phyloP scores from a whole-genome alignment of 1,139 yeast genomes.

The Suzukiozyma palmioleophila region DNA sequence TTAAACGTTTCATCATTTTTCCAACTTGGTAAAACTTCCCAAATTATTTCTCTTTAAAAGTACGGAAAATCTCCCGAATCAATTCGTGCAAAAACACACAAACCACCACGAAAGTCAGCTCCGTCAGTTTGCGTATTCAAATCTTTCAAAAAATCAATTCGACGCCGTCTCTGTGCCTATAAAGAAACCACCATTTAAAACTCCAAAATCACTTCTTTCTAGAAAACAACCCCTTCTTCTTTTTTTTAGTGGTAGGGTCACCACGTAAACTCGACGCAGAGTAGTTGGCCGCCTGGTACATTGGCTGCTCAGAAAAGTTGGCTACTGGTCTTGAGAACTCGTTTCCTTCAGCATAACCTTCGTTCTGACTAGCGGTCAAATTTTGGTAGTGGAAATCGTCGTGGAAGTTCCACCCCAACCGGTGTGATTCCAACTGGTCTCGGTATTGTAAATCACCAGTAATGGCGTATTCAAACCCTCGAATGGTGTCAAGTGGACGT shows the following conservation, averaged over 20 bases:
- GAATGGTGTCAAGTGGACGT: constrained; percentile 91
- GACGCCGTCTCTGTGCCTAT: background rate
- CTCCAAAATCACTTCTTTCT: constrained; percentile 39
- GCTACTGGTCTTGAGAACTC: constrained; percentile 28
- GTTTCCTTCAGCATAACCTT: constrained; percentile 10
- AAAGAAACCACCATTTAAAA: no score
- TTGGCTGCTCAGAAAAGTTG: constrained; percentile 53
- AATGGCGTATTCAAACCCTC: constrained; percentile 88
- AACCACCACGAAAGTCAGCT: no score
- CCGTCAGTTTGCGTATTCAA: no score
- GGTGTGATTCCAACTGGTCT: constrained; percentile 73
- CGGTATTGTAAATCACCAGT: constrained; percentile 78
- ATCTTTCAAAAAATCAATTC: no score
- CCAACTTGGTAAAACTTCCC: no score
- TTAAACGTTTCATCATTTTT: no score
- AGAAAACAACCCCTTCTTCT: constrained; percentile 58
- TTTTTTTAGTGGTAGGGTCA: no score
- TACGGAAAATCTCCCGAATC: no score
- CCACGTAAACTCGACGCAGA: constrained; percentile 39
- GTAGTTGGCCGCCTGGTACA: constrained; percentile 57
- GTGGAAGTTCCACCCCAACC: constrained; percentile 73
- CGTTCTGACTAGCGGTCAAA: constrained; percentile 20
- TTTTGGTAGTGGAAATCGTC: constrained; percentile 31
- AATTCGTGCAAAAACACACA: no score
- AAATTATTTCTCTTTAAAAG: no score